Conservation (phyloP, 257 asterid species). For the Vinca minor region DNA sequence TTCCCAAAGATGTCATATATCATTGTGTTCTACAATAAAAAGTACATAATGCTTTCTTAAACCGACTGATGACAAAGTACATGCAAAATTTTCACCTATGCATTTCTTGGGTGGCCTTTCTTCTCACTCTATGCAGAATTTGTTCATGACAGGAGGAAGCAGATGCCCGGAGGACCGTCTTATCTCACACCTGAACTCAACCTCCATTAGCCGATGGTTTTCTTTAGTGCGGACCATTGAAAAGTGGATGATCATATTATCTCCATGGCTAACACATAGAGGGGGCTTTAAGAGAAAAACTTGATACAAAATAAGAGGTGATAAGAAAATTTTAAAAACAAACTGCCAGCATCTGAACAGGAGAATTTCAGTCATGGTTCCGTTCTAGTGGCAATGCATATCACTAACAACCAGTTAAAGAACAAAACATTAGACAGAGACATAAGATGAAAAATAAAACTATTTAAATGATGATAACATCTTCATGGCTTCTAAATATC, state of each 20-base stretch:
- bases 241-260: conserved; percentile 36
- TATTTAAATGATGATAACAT: not conserved
- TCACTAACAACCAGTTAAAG: not conserved
- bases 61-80: not conserved
- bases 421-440: not conserved
- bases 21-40: not conserved
- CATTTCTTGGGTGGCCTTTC: not conserved
- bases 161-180: conserved; percentile 43
- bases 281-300: conserved; percentile 74
- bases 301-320: conserved; percentile 31
- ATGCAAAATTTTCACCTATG: conserved; percentile 11
- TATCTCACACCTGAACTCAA: conserved; percentile 52
- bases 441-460: not conserved
- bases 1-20: not conserved
- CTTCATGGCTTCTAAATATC: not conserved
- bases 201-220: conserved; percentile 85
- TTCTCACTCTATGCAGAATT: conserved; percentile 67
- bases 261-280: conserved; percentile 37
- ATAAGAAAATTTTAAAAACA: conserved; percentile 10
- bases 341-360: not conserved
- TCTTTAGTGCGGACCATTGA: conserved; percentile 68
- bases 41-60: not conserved
- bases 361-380: too few species aligned
- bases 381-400: not conserved
- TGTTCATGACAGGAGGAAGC: conserved; percentile 39